Percentiles rank a stretch among this genome's conserved stretches.
Conservation (phyloP, 306 rosid genomes). For the Elaeagnus macrophylla region DNA sequence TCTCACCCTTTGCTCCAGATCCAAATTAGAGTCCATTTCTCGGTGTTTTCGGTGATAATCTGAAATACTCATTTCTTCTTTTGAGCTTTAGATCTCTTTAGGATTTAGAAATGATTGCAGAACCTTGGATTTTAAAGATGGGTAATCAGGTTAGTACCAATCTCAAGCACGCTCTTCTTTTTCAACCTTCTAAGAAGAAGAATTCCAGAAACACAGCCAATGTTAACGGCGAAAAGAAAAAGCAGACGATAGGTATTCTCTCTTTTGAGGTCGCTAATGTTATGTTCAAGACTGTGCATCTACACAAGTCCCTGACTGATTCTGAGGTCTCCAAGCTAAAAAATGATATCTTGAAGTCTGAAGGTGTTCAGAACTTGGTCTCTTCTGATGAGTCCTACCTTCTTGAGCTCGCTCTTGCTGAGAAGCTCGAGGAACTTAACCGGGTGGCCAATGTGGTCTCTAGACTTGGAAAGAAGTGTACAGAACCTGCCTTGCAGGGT, state of each 20-base stretch:
- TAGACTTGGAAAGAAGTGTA: constrained; percentile 83
- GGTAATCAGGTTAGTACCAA: constrained; percentile 87
- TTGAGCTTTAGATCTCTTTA: constrained; percentile 4
- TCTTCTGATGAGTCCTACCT: constrained; percentile 66
- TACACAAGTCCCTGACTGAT: constrained; percentile 62
- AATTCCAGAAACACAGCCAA: constrained; percentile 28
- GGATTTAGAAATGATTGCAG: constrained; percentile 67
- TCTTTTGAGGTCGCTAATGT: constrained; percentile 93
- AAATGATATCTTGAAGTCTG: constrained; percentile 67
- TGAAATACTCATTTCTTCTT: background rate
- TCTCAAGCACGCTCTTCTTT: constrained; percentile 70
- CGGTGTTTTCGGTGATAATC: background rate
- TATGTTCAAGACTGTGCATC: constrained; percentile 71
- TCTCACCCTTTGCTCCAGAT: background rate
- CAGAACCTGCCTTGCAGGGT: constrained; percentile 83
- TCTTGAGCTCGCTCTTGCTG: constrained; percentile 68
- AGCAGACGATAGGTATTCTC: constrained; percentile 61
- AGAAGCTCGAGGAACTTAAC: constrained; percentile 85
- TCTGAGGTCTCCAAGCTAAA: constrained; percentile 70
- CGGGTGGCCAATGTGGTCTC: constrained; percentile 73
- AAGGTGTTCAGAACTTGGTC: constrained; percentile 59
- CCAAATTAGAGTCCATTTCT: background rate
- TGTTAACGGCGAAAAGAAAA: constrained; percentile 20
- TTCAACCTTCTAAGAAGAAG: constrained; percentile 48
- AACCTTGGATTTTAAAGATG: constrained; percentile 91